Evolutionary conservation across 2,329 filamentous ascomycete species (phyloP), one percentile per base, ranked within the genome.

Genomic region (Ceratocystis cacaofunesta): DNA sequence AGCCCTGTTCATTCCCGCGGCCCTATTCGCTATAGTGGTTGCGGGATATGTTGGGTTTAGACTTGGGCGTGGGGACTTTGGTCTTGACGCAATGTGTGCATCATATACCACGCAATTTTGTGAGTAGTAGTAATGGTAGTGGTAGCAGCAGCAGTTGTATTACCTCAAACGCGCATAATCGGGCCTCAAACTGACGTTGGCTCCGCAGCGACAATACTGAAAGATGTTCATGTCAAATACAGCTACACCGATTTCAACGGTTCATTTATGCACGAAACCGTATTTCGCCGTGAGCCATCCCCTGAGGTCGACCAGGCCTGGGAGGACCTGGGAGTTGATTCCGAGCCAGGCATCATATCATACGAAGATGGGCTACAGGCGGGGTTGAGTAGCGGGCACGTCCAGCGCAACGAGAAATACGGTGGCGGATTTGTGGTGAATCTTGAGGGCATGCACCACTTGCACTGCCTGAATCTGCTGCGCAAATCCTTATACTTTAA

Each of bases 401-500:
- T 85, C 6, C 80, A 82, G 68, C 76, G 84, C 19, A 76, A 75
- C 5, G 72, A 76, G 2, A 76, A 80, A 63, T 80, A 85, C 69
- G 84, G 84, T 0, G 82, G 82, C 30, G 83, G 83, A 0, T 85
- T 78, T 71, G 74, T 80, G 2, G 81, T 80, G n/a, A 82, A 83
- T 50, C 77, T 83, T 1, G 80, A 83, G 70, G 80, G 80, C 5
- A 73, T 82, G 71, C 80, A 83, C 69, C 80, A 83, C 67, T 70
- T 83, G 15, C 81, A 85, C 70, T 86, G 84, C 68, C 70, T 86
- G 81, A 83, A 86, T 66, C 76, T 86, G 5, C 70, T 86, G 5
- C 79, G 84, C 1, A 80, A 86, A 70, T 74, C 79, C 0, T 72
- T 85, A 0, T 82, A 80, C 70, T 85, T 79, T 74, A 86, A 85